phyloP scores from a whole-genome alignment of 75 land plant genomes.

The Gnetum montanum region DNA sequence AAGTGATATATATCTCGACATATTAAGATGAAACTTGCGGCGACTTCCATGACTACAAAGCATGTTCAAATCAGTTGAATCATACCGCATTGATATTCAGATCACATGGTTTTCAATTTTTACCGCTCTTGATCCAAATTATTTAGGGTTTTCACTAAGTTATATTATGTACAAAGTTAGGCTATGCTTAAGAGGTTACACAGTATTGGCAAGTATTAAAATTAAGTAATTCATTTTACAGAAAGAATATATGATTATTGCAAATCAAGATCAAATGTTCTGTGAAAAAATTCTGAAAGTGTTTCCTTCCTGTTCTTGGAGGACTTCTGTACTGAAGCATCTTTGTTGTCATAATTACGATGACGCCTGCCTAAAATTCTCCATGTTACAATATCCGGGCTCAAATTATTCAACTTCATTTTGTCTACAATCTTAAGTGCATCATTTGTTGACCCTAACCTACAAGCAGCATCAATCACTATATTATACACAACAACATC shows the following conservation, averaged over 20 bases:
- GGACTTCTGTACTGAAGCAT: conserved; percentile 2
- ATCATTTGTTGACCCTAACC: conserved; percentile 36
- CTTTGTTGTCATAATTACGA: conserved; percentile 7
- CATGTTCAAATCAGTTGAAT: no score
- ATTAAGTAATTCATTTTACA: not conserved
- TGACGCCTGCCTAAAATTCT: conserved; percentile 43
- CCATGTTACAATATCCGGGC: conserved; percentile 70
- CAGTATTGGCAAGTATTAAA: no score
- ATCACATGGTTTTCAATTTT: no score
- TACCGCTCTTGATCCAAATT: no score
- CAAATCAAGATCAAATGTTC: not conserved
- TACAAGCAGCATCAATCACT: conserved; percentile 39
- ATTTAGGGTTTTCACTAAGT: no score
- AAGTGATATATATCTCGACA: no score
- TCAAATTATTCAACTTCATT: conserved; percentile 49
- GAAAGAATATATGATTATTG: not conserved
- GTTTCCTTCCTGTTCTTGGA: not conserved
- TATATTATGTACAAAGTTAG: no score
- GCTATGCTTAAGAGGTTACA: no score
- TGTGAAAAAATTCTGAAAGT: conserved; percentile 1
- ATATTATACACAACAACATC: conserved; percentile 48
- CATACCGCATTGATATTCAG: no score
- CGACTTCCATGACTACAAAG: no score
- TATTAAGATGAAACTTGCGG: no score
- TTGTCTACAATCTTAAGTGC: conserved; percentile 47